Conservation (phyloP, 2,329 filamentous ascomycete genomes). For the Exophiala phaeomuriformis region DNA sequence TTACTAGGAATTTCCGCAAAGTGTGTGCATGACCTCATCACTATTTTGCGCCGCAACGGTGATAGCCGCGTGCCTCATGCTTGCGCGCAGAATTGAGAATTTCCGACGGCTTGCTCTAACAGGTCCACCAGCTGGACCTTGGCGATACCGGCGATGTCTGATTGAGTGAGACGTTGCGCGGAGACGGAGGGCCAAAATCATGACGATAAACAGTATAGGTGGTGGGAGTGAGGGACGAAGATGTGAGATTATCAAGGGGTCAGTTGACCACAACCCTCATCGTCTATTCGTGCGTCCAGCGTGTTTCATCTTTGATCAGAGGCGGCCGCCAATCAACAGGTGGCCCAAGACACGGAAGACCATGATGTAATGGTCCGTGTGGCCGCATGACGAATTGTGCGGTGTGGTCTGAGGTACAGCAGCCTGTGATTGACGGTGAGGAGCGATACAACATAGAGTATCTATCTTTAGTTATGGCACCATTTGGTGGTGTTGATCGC, state of each 20-base stretch:
- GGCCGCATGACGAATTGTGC: slow-evolving; percentile 10
- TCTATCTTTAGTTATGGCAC: not conserved
- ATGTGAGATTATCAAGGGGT: slow-evolving; percentile 8
- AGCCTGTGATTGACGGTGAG: not conserved
- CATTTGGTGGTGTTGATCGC: not conserved
- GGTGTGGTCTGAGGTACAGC: slow-evolving; percentile 5
- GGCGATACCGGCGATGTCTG: too few species aligned
- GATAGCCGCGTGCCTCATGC: too few species aligned
- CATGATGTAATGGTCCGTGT: slow-evolving; percentile 18
- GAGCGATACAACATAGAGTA: not conserved
- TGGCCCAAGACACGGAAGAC: slow-evolving; percentile 5
- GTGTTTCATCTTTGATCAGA: slow-evolving; percentile 17
- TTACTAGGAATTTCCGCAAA: too few species aligned
- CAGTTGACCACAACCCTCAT: slow-evolving; percentile 15
- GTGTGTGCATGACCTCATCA: too few species aligned
- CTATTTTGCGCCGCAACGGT: too few species aligned
- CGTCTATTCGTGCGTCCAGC: slow-evolving; percentile 14
- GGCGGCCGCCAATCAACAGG: slow-evolving; percentile 8
- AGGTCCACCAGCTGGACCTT: not conserved
- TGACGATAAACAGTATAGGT: too few species aligned
- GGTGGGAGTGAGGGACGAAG: not conserved
- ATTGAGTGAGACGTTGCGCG: too few species aligned
- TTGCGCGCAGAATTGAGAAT: too few species aligned
- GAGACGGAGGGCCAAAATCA: too few species aligned
- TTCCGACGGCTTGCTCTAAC: not conserved